phyloP scores from a whole-genome alignment of 495 filamentous ascomycete genomes.

The Stereocaulon alpinum region DNA sequence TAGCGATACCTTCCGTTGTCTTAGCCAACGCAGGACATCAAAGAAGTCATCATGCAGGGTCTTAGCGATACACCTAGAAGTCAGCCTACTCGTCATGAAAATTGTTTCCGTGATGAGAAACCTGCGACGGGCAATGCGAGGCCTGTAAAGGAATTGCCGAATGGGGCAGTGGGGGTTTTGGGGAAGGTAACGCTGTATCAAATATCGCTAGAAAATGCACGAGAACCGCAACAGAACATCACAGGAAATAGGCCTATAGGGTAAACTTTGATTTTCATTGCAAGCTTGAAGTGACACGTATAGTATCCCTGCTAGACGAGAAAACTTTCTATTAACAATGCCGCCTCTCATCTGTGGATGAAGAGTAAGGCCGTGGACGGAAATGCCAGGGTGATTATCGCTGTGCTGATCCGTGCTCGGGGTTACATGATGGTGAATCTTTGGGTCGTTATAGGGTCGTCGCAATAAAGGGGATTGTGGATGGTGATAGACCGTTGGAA shows the following conservation, averaged over 20 bases:
- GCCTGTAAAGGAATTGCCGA: not conserved
- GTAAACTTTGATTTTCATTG: slow-evolving; percentile 3
- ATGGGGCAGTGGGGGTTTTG: not conserved
- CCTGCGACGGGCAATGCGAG: not conserved
- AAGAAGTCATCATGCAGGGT: too few relatives aligned
- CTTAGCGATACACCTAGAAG: not conserved
- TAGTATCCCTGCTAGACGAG: slow-evolving; percentile 12
- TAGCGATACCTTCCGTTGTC: not conserved
- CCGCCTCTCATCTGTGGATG: slow-evolving; percentile 1
- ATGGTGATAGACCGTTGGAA: slow-evolving; percentile 1
- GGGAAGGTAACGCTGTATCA: too few relatives aligned
- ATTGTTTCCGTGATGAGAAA: not conserved
- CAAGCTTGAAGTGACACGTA: slow-evolving; percentile 7
- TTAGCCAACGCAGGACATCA: not conserved
- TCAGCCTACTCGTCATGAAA: not conserved
- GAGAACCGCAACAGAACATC: not conserved
- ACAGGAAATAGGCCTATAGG: not conserved
- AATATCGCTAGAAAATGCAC: not conserved
- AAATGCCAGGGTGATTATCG: slow-evolving; percentile 8
- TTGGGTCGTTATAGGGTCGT: slow-evolving; percentile 21
- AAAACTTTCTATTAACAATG: slow-evolving; percentile 14
- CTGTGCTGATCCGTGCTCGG: slow-evolving; percentile 16
- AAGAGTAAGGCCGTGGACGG: slow-evolving; percentile 3
- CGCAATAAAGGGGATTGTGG: slow-evolving; percentile 9
- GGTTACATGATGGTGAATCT: slow-evolving; percentile 27